These are phyloP conservation scores for Chlorociboria aeruginascens DNA, from an alignment of 495 filamentous ascomycete species.

Conservation along the genomic window DNA sequence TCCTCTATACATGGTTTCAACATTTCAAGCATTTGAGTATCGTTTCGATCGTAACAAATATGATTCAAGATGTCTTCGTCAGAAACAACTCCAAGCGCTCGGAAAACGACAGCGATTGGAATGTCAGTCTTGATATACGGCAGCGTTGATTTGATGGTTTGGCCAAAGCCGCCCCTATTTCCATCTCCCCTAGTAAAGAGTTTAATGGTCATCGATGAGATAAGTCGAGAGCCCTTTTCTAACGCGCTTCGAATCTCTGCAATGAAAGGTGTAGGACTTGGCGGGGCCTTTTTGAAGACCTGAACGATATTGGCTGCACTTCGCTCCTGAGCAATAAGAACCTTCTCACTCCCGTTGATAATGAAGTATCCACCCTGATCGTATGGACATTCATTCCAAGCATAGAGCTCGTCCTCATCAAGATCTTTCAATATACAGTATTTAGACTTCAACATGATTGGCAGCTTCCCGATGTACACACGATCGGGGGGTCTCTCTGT, in stretches of 20 bases:
- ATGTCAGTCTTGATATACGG: constrained; percentile 92
- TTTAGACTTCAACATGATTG: constrained; percentile 94
- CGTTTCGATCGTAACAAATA: constrained; percentile 89
- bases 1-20: constrained; percentile 94
- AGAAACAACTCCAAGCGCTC: constrained; percentile 89
- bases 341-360: constrained; percentile 99
- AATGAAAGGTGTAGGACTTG: constrained; percentile 77
- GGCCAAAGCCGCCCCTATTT: constrained; percentile 64
- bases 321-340: constrained; percentile 93
- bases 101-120: constrained; percentile 87
- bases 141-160: constrained; percentile 76
- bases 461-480: constrained; percentile 68
- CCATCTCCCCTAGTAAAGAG: constrained; percentile 74
- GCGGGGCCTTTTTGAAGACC: constrained; percentile 91
- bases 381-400: constrained; percentile 90
- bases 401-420: constrained; percentile 68
- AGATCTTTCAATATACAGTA: constrained; percentile 79
- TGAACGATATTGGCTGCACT: constrained; percentile 97
- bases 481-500: constrained; percentile 30
- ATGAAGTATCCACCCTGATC: constrained; percentile 98
- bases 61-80: constrained; percentile 97
- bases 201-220: constrained; percentile 81
- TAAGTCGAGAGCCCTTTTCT: constrained; percentile 88
- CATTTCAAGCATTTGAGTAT: constrained; percentile 96
- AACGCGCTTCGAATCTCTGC: constrained; percentile 94